Percentiles rank a stretch among this genome's conserved stretches.
phyloP scores from a whole-genome alignment of 2,329 filamentous ascomycete genomes.

The Penicillium concentricum region DNA sequence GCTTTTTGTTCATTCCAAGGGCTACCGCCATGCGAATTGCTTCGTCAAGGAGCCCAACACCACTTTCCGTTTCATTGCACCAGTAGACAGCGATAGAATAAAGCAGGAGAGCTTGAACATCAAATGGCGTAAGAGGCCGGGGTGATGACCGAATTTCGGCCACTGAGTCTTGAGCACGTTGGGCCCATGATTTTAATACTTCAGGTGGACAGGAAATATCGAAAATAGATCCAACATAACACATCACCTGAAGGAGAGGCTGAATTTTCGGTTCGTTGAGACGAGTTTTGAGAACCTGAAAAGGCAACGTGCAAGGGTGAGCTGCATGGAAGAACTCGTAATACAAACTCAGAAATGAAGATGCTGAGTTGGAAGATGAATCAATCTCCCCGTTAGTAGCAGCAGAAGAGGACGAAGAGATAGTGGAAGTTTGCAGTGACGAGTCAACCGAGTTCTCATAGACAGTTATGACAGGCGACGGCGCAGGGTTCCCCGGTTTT shows the following conservation, averaged over 20 bases:
- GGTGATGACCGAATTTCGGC: neutral
- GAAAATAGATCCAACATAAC: constrained; percentile 5
- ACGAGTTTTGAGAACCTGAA: neutral
- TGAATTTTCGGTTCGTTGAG: neutral
- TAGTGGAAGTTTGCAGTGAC: neutral
- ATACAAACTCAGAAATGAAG: neutral
- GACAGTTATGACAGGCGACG: neutral
- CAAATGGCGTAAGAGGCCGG: constrained; percentile 6
- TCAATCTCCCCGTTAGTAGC: neutral
- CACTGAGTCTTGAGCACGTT: neutral
- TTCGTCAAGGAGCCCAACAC: constrained; percentile 7
- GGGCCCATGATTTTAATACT: neutral
- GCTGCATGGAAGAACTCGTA: constrained; percentile 5
- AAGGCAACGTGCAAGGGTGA: constrained; percentile 1
- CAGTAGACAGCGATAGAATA: constrained; percentile 22
- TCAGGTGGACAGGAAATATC: neutral
- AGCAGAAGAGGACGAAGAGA: neutral
- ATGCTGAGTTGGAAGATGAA: neutral
- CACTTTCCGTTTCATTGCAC: constrained; percentile 12
- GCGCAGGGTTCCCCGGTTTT: neutral
- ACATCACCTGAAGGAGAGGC: neutral
- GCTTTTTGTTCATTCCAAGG: constrained; percentile 11
- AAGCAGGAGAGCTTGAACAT: constrained; percentile 23
- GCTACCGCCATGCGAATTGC: constrained; percentile 10
- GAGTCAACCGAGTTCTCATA: neutral